Evolutionary conservation across 345 rosid genomes (phyloP).

Genomic region (Populus nigra): DNA sequence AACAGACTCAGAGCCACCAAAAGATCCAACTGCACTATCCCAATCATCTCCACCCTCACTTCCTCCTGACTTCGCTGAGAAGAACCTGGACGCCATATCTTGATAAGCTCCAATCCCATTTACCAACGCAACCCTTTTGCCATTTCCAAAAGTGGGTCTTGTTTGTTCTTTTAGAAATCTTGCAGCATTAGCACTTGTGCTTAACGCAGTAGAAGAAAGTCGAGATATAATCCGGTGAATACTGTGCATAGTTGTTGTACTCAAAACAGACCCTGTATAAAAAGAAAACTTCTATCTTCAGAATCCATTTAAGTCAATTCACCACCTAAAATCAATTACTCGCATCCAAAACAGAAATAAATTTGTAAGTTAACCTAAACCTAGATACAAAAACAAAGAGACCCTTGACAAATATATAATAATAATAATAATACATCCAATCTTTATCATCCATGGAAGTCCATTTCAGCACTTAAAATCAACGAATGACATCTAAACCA

Average conservation of each 20-base stretch:
- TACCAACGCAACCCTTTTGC: slow-evolving; percentile 19
- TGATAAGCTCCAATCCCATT: slow-evolving; percentile 16
- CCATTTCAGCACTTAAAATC: background rate
- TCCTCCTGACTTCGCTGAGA: slow-evolving; percentile 45
- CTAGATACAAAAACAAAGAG: background rate
- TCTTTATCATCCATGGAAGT: background rate
- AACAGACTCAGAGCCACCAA: slow-evolving; percentile 26
- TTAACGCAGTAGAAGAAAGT: slow-evolving; percentile 37
- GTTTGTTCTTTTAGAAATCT: slow-evolving; percentile 26
- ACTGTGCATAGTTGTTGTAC: slow-evolving; percentile 31
- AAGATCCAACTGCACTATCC: slow-evolving; percentile 37
- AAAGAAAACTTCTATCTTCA: background rate
- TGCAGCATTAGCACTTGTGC: slow-evolving; percentile 23
- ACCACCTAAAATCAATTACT: background rate
- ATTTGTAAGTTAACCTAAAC: background rate
- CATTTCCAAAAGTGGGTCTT: background rate
- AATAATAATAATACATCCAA: background rate
- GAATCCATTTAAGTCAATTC: background rate
- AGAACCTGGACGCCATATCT: slow-evolving; percentile 23
- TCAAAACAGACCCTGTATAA: background rate
- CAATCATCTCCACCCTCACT: slow-evolving; percentile 35
- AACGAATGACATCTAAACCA: background rate
- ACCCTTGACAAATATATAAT: background rate
- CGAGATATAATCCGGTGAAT: slow-evolving; percentile 44
- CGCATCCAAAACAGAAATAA: background rate